Conservation (phyloP, 208 protist species). For the Acanthamoeba sp. region DNA sequence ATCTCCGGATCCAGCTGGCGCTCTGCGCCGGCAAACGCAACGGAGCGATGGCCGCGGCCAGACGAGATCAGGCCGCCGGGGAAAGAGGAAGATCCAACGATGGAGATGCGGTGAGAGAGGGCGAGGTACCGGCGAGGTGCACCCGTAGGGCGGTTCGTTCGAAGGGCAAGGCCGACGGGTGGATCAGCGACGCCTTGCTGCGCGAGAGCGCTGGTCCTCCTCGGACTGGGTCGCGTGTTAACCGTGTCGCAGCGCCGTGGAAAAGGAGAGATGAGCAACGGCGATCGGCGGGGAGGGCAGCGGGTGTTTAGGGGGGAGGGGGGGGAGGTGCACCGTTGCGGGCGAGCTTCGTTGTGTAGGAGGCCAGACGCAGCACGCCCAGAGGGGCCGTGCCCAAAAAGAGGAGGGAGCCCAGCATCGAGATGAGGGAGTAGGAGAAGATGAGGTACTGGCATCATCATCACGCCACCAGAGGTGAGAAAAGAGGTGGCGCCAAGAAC, state of each 20-base stretch:
- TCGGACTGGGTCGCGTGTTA: neutral
- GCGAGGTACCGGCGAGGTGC: neutral
- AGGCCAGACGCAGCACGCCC: neutral
- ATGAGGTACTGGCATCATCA: conserved; percentile 14
- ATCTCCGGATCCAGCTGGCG: conserved; percentile 3
- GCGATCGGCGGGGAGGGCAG: neutral
- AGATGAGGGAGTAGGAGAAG: conserved; percentile 44
- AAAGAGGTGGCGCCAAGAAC: no score
- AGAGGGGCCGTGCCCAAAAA: neutral
- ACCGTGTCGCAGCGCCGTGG: neutral
- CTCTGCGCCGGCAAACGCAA: neutral
- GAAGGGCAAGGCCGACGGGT: neutral
- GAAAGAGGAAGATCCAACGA: no score
- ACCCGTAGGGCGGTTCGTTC: neutral
- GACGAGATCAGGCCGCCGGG: no score
- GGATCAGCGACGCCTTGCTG: neutral
- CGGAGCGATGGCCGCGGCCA: neutral
- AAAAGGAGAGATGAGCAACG: neutral
- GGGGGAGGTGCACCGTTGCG: neutral
- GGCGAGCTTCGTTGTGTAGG: neutral
- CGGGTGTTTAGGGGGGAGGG: neutral
- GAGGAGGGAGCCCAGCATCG: conserved; percentile 45
- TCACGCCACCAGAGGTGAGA: no score
- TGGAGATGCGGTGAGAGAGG: no score
- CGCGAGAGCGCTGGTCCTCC: neutral